Base-by-base conservation (phyloP, 805 yeast species). In the Ogataea zsoltii region DNA sequence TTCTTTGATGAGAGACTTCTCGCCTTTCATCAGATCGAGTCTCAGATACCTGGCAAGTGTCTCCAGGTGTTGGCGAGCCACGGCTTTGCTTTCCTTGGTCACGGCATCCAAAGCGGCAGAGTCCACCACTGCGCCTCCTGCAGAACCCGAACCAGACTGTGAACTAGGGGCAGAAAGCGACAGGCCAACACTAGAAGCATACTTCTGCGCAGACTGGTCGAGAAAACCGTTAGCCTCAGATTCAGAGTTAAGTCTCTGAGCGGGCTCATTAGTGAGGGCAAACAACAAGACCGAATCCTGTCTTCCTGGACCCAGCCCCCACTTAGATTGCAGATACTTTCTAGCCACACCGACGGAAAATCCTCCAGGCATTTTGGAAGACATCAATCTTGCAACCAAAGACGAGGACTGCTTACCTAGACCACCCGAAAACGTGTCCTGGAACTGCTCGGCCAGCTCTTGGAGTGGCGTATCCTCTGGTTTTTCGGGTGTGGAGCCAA, bases 291-390 rank as follows among this genome's bases (percentile, higher is more conserved):
- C 90, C 38, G 95, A 79, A 67, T 94, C 98, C 74, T 92, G 98
- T 76, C 98, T 85, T 59, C 97, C 97, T 38, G 87, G 51, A 55
- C 87, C 95, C 60, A 94, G 79, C 57, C 99, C 99, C 88, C 88
- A 94, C 69, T 92, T 82, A 36, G 91, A 65, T 72, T 87, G 91
- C 67, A 94, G 80, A 72, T 94, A 88, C 69, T 91, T 89, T 76
- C 97, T 85, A 42, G 96, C 96, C 54, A 79, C 75, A 51, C 97
- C 85, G 58, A 92, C 84, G 38, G 96, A 86, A 71, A 92, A 94
- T 16, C 99, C 99, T 79, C 99, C 99, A 44, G 99, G 98, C 98
- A 94, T 94, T 75, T 94, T 94, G 23, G 97, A 85, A 10, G 98
- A 83, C 75, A 91, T 86, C 63, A 94, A 77, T 72, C 97, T 85